Conservation (phyloP, 768 basidiomycete genomes). For the Xerocomus spinulosus region DNA sequence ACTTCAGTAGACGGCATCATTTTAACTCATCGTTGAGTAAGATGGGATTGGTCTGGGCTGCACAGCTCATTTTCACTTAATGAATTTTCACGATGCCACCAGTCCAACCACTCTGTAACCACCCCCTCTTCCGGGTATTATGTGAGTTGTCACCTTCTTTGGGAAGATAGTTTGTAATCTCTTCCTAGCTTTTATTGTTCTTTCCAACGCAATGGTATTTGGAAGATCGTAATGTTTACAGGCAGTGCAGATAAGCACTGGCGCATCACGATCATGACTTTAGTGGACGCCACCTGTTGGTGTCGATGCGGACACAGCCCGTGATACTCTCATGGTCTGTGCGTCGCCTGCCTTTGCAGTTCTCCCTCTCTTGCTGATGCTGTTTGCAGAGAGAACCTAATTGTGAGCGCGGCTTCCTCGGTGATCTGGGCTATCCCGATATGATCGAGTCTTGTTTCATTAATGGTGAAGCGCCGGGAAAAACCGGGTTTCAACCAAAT, state of each 20-base stretch:
- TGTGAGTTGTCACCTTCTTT: too few relatives aligned
- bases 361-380: background rate
- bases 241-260: background rate
- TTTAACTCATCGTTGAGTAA: background rate
- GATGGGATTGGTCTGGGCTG: background rate
- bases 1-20: background rate
- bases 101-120: background rate
- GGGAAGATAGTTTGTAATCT: background rate
- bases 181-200: background rate
- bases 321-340: background rate
- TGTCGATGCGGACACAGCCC: background rate
- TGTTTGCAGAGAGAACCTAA: too few relatives aligned
- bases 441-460: slow-evolving; percentile 27
- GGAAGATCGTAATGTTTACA: background rate
- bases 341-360: background rate
- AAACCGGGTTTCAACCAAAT: slow-evolving; percentile 17
- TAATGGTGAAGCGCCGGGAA: slow-evolving; percentile 29
- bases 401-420: background rate
- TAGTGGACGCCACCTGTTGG: background rate
- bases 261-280: background rate
- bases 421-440: background rate
- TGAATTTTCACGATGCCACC: background rate
- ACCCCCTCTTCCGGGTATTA: too few relatives aligned
- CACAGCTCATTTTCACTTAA: background rate
- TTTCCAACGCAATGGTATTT: background rate